Conservation (phyloP, 2,329 filamentous ascomycete genomes). For the Hymenotorrendiella dingleyae region DNA sequence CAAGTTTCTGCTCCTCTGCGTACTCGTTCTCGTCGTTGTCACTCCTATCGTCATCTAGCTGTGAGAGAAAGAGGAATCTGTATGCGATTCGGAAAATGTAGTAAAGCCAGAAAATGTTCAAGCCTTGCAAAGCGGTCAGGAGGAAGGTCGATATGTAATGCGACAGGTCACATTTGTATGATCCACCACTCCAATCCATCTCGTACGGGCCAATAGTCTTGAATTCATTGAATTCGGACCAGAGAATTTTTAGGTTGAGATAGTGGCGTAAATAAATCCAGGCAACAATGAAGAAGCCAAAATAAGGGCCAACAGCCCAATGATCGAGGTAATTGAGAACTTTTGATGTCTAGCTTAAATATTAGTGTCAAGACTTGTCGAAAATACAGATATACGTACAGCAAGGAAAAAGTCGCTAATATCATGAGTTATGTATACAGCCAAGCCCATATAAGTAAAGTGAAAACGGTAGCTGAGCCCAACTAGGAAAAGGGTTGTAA, state of each 20-base stretch:
- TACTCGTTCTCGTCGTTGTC: conserved; percentile 53
- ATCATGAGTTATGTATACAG: conserved; percentile 91
- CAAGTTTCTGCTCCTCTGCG: conserved; percentile 6
- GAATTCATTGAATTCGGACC: conserved; percentile 70
- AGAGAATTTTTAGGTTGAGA: conserved; percentile 72
- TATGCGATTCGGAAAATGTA: conserved; percentile 71
- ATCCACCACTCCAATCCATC: conserved; percentile 68
- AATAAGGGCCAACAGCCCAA: conserved; percentile 72
- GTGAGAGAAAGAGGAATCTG: conserved; percentile 57
- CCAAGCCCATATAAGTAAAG: conserved; percentile 89
- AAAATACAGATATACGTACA: conserved; percentile 44
- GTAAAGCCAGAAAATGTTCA: conserved; percentile 80
- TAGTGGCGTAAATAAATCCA: conserved; percentile 91
- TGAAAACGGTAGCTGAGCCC: conserved; percentile 88
- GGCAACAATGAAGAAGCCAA: conserved; percentile 70
- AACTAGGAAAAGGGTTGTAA: conserved; percentile 80
- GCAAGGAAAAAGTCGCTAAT: conserved; percentile 94
- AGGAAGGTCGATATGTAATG: conserved; percentile 62
- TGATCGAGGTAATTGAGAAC: conserved; percentile 85
- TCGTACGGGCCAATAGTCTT: conserved; percentile 67
- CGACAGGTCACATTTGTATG: conserved; percentile 70
- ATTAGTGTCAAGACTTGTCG: background rate
- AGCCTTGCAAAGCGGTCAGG: conserved; percentile 61
- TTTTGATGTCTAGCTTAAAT: conserved; percentile 66
- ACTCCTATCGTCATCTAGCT: conserved; percentile 65